A percentile compares a stretch with the other conserved stretches of the same genome.
Conservation (phyloP, 805 yeast genomes). For the Naumovozyma dairenensis region DNA sequence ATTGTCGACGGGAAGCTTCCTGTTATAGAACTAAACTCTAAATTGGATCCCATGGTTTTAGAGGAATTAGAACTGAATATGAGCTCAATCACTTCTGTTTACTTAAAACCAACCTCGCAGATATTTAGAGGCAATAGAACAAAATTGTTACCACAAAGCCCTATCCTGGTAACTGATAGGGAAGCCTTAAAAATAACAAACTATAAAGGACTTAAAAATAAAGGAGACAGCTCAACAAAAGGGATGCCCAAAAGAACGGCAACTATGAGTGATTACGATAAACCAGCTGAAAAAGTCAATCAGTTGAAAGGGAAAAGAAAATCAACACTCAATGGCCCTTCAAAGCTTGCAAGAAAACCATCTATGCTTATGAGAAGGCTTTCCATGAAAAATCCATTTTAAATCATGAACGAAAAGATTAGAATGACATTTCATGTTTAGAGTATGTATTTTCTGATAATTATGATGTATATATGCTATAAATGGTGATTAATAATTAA, state of each 20-base stretch:
- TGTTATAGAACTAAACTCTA: conserved; percentile 56
- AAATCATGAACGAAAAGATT: too few relatives aligned
- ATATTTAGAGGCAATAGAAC: conserved; percentile 61
- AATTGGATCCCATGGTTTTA: conserved; percentile 55
- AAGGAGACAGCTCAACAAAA: not conserved
- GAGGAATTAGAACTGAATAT: conserved; percentile 78
- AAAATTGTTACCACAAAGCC: conserved; percentile 40
- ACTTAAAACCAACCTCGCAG: conserved; percentile 71
- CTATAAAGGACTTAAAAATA: too few relatives aligned
- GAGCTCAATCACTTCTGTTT: conserved; percentile 75
- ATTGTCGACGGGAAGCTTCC: conserved; percentile 59
- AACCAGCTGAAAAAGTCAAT: conserved; percentile 31
- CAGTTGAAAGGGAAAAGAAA: conserved; percentile 28
- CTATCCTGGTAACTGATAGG: conserved; percentile 32
- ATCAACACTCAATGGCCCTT: conserved; percentile 21
- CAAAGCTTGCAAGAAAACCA: conserved; percentile 28
- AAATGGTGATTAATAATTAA: too few relatives aligned
- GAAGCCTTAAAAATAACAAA: conserved; percentile 11
- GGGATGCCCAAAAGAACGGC: conserved; percentile 4
- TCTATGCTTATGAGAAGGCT: conserved; percentile 28
- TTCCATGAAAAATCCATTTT: conserved; percentile 4
- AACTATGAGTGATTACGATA: conserved; percentile 32
- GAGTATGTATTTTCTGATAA: too few relatives aligned
- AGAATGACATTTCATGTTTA: too few relatives aligned
- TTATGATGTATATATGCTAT: too few relatives aligned